Conservation (phyloP, 2,329 filamentous ascomycete species). For the Penicillium sp. region DNA sequence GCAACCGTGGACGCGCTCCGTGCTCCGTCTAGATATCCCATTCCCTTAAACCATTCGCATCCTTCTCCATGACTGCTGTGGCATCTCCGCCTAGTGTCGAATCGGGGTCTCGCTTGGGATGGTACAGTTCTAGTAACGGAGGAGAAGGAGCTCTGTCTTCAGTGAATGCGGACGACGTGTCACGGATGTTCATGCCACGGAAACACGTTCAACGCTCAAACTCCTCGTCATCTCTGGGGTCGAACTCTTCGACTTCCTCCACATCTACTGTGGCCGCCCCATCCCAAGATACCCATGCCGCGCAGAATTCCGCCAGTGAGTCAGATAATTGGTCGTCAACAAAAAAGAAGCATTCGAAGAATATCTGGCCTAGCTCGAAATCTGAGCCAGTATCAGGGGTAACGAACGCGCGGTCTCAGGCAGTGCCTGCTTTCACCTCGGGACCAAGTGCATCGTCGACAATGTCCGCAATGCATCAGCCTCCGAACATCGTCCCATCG, state of each 20-base stretch:
- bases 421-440: constrained; percentile 50
- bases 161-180: constrained; percentile 74
- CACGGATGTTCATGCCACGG: constrained; percentile 80
- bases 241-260: constrained; percentile 53
- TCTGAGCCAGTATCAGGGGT: constrained; percentile 57
- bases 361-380: constrained; percentile 58
- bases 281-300: constrained; percentile 33
- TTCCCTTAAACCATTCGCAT: constrained; percentile 12
- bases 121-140: constrained; percentile 49
- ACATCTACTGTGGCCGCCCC: constrained; percentile 37
- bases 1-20: constrained; percentile 9
- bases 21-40: constrained; percentile 7
- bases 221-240: constrained; percentile 75
- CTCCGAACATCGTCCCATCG: constrained; percentile 55
- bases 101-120: constrained; percentile 53
- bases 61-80: constrained; percentile 55
- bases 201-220: constrained; percentile 79
- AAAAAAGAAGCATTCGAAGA: constrained; percentile 43
- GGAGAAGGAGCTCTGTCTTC: constrained; percentile 55
- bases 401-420: constrained; percentile 53
- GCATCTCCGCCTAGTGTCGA: constrained; percentile 57
- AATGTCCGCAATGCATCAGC: constrained; percentile 56
- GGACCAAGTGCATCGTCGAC: constrained; percentile 53
- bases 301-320: constrained; percentile 31
- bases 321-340: constrained; percentile 33